Percentiles rank a stretch among this genome's conserved stretches.
These are phyloP conservation scores for Creolimax fragrantissima DNA, from an alignment of 78 protist genomes.

Conservation along the genomic window DNA sequence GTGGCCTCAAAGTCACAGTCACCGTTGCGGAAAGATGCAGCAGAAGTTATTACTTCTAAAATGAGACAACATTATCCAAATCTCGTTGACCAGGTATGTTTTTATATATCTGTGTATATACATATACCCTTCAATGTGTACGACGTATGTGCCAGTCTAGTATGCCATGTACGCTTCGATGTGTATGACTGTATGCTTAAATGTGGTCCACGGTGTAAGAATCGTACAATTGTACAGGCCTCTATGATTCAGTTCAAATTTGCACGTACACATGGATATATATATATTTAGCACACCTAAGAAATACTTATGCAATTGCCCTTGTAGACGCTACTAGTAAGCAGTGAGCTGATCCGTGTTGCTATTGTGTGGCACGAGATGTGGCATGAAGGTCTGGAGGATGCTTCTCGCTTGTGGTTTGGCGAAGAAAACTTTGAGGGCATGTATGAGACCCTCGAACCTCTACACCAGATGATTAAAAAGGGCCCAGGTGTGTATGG, in stretches of 20 bases:
- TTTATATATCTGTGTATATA: not conserved
- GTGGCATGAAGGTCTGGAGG: constrained; percentile 98
- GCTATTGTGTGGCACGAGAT: constrained; percentile 95
- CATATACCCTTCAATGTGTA: not conserved
- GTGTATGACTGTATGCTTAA: too few species aligned
- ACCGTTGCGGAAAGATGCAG: constrained; percentile 52
- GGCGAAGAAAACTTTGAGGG: constrained; percentile 76
- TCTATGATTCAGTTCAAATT: too few species aligned
- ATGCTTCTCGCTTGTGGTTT: constrained; percentile 82
- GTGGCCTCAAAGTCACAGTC: constrained; percentile 81
- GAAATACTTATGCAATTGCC: too few species aligned
- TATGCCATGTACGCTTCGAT: too few species aligned
- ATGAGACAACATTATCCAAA: constrained; percentile 52
- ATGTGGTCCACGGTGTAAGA: too few species aligned
- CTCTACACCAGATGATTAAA: constrained; percentile 82
- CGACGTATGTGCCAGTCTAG: not conserved
- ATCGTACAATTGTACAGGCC: too few species aligned
- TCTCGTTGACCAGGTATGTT: constrained; percentile 56
- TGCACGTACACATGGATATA: not conserved
- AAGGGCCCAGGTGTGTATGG: not conserved
- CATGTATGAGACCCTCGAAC: constrained; percentile 73
- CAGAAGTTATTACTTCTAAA: constrained; percentile 39
- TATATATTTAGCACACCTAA: not conserved
- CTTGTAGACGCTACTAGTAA: constrained; percentile 83
- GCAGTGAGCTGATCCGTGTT: constrained; percentile 88